These are phyloP conservation scores for Apocynum venetum DNA, from an alignment of 257 asterid genomes.

Conservation along the genomic window DNA sequence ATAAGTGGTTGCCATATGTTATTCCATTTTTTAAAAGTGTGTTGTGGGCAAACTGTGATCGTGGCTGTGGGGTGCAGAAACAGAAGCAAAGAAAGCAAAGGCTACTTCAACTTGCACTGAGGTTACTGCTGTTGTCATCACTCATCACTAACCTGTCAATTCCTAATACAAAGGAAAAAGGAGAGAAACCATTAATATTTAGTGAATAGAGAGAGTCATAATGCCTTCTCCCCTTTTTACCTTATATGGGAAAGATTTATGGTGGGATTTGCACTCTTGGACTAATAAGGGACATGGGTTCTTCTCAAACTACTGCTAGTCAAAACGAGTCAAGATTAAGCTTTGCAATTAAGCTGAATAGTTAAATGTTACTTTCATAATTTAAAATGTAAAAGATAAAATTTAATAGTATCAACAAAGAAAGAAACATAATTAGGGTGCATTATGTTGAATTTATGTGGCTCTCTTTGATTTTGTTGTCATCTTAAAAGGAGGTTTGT, in stretches of 20 bases:
- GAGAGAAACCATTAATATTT: constrained; percentile 1
- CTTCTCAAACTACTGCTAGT: neutral
- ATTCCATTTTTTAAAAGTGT: constrained; percentile 31
- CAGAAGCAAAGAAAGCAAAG: neutral
- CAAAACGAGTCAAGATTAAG: no score
- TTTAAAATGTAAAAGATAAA: no score
- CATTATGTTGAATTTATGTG: no score
- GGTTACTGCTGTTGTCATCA: constrained; percentile 39
- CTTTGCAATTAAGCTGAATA: no score
- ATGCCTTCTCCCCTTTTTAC: neutral
- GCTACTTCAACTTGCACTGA: constrained; percentile 18
- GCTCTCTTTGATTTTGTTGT: no score
- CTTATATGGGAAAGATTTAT: constrained; percentile 6
- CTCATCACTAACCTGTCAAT: constrained; percentile 41
- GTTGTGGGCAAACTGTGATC: constrained; percentile 8
- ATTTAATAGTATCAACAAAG: no score
- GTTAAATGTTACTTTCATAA: no score
- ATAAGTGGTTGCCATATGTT: constrained; percentile 39
- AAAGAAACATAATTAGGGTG: no score
- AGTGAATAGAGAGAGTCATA: neutral
- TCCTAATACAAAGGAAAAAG: constrained; percentile 53
- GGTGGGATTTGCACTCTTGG: constrained; percentile 10
- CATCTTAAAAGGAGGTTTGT: no score
- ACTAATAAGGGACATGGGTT: neutral
- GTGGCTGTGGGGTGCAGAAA: constrained; percentile 8